Evolutionary conservation across 2,329 filamentous ascomycete species (phyloP).

Genomic region (Aspergillus fumigatus): DNA sequence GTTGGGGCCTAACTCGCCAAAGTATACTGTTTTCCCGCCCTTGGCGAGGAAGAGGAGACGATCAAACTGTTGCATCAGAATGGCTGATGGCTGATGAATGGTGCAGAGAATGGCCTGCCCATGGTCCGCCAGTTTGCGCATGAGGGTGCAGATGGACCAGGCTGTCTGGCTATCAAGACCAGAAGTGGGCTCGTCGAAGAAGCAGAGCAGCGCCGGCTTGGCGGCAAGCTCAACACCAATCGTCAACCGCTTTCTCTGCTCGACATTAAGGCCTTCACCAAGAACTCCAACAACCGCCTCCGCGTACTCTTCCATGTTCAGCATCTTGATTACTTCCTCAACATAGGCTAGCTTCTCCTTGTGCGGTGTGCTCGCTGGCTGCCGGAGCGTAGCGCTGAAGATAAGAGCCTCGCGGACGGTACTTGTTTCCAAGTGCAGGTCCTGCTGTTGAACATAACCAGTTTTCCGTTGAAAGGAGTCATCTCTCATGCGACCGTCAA

Average conservation of each 20-base stretch:
- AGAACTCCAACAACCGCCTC: conserved; percentile 84
- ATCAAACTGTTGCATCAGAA: conserved; percentile 81
- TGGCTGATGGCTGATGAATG: conserved; percentile 88
- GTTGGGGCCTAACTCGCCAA: conserved; percentile 58
- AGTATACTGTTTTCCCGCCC: conserved; percentile 63
- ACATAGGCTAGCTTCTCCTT: conserved; percentile 80
- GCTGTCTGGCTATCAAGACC: conserved; percentile 88
- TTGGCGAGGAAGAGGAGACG: conserved; percentile 57
- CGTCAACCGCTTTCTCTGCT: conserved; percentile 69
- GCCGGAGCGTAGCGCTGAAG: conserved; percentile 79
- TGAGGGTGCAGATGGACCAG: conserved; percentile 79
- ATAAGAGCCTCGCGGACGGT: conserved; percentile 82
- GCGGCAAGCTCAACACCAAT: conserved; percentile 91
- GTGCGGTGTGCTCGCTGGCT: conserved; percentile 66
- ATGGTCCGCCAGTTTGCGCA: conserved; percentile 81
- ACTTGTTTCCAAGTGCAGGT: conserved; percentile 76
- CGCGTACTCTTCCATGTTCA: conserved; percentile 84
- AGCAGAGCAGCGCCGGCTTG: conserved; percentile 43
- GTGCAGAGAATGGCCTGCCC: conserved; percentile 92
- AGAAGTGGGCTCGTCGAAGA: conserved; percentile 84
- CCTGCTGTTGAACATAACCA: conserved; percentile 71
- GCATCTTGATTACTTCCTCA: conserved; percentile 78
- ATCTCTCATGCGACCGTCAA: conserved; percentile 68
- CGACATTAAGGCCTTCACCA: conserved; percentile 64
- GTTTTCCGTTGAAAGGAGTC: conserved; percentile 60